Evolutionary conservation across 2,329 filamentous ascomycete species (phyloP).

Genomic region (Metarhizium brunneum): DNA sequence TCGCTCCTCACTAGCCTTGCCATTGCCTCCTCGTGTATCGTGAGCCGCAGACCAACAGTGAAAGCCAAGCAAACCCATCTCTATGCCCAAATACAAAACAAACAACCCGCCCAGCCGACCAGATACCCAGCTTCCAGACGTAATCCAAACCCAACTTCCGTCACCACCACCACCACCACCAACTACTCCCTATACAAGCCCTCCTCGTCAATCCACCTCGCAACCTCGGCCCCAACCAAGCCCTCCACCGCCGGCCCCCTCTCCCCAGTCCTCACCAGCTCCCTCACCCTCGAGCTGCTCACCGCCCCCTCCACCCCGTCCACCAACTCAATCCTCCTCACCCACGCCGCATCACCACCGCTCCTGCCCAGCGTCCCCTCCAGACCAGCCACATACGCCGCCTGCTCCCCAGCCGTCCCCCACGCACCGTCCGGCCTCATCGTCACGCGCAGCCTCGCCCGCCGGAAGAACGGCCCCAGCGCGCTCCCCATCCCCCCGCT

Average conservation of each 20-base stretch:
- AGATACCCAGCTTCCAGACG: no score
- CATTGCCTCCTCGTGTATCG: no score
- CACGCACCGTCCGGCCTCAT: constrained; percentile 52
- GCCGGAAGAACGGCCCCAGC: constrained; percentile 54
- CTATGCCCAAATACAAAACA: no score
- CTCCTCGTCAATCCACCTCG: constrained; percentile 46
- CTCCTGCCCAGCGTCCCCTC: constrained; percentile 35
- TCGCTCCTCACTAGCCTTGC: no score
- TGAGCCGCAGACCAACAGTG: no score
- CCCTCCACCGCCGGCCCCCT: constrained; percentile 33
- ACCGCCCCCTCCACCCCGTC: constrained; percentile 32
- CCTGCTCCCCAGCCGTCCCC: constrained; percentile 35
- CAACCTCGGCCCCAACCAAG: constrained; percentile 49
- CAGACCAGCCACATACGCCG: constrained; percentile 44
- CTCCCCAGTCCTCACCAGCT: constrained; percentile 41
- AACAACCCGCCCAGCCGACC: no score
- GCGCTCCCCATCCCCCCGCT: constrained; percentile 35
- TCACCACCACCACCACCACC: background rate
- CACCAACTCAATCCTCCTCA: constrained; percentile 48
- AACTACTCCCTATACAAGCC: constrained; percentile 37
- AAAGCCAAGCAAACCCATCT: no score
- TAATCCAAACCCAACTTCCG: background rate
- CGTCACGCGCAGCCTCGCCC: constrained; percentile 53
- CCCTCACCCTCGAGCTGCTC: constrained; percentile 55
- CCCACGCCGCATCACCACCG: constrained; percentile 52